Percentiles rank a stretch among this genome's conserved stretches.
Evolutionary conservation across 2,329 filamentous ascomycete species (phyloP).

Genomic region (Chaetothyriales sp.): DNA sequence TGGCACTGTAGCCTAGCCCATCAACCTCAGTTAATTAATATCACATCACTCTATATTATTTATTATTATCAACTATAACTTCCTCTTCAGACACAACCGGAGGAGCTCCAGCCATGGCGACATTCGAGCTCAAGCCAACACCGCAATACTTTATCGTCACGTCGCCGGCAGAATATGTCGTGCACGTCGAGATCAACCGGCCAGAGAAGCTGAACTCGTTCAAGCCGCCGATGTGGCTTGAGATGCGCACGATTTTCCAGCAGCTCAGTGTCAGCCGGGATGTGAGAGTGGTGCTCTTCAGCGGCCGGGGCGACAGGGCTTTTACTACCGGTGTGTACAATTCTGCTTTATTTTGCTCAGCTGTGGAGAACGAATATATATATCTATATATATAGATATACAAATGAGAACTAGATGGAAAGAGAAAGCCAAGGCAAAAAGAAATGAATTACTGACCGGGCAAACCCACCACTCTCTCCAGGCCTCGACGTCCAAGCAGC

Average conservation of each 20-base stretch:
- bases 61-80: no score
- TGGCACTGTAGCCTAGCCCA: no score
- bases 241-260: slow-evolving; percentile 57
- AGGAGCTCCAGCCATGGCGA: not conserved
- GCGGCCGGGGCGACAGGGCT: slow-evolving; percentile 64
- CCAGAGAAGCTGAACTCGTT: slow-evolving; percentile 81
- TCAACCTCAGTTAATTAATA: no score
- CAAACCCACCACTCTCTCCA: slow-evolving; percentile 30
- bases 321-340: slow-evolving; percentile 43
- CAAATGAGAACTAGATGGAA: no score
- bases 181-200: slow-evolving; percentile 85
- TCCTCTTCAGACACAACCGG: no score
- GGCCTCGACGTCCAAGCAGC: slow-evolving; percentile 72
- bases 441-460: no score
- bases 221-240: slow-evolving; percentile 66
- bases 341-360: not conserved
- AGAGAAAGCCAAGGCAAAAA: no score
- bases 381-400: no score
- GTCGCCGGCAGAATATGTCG: slow-evolving; percentile 57
- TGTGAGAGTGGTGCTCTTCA: slow-evolving; percentile 63
- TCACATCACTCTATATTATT: no score
- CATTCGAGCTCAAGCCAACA: not conserved
- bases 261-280: slow-evolving; percentile 55
- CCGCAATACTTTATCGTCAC: slow-evolving; percentile 54
- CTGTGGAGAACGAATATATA: no score